Percentiles rank a stretch among this genome's conserved stretches.
These are phyloP conservation scores for Colletotrichum ledebouriae DNA, from an alignment of 2,329 filamentous ascomycete species.

Conservation along the genomic window DNA sequence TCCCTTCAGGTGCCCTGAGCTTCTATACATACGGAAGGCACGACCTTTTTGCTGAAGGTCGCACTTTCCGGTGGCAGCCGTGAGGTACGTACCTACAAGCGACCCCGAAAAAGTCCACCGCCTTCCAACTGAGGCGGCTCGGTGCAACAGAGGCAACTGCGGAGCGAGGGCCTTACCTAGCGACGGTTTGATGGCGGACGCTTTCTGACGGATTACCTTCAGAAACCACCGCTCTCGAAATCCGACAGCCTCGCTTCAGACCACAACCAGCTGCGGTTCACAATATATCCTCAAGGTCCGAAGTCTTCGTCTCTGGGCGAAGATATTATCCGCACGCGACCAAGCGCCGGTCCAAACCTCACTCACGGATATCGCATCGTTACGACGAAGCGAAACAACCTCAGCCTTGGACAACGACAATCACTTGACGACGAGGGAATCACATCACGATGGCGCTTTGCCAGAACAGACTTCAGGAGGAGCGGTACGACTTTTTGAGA, in stretches of 20 bases:
- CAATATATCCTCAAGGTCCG: not conserved
- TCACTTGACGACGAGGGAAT: not conserved
- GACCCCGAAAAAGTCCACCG: constrained; percentile 38
- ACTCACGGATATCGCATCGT: constrained; percentile 13
- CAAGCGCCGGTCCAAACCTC: not conserved
- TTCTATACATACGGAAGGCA: too few species aligned
- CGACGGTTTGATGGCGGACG: not conserved
- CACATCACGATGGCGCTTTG: constrained; percentile 81
- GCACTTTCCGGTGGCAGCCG: not conserved
- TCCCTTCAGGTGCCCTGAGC: too few species aligned
- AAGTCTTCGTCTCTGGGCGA: not conserved
- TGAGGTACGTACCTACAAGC: constrained; percentile 33
- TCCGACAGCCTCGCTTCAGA: not conserved
- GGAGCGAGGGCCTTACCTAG: constrained; percentile 28
- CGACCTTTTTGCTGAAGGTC: too few species aligned
- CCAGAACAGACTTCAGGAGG: constrained; percentile 87
- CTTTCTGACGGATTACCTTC: constrained; percentile 8
- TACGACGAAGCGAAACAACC: constrained; percentile 21
- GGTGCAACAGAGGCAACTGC: constrained; percentile 34
- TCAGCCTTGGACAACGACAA: not conserved
- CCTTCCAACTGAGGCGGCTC: constrained; percentile 28
- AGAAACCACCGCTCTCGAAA: not conserved
- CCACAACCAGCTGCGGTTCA: not conserved
- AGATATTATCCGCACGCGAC: not conserved
- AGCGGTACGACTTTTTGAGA: constrained; percentile 72